Base-by-base conservation (phyloP, 1,139 yeast species). In the Lodderomyces jiufengensis region DNA sequence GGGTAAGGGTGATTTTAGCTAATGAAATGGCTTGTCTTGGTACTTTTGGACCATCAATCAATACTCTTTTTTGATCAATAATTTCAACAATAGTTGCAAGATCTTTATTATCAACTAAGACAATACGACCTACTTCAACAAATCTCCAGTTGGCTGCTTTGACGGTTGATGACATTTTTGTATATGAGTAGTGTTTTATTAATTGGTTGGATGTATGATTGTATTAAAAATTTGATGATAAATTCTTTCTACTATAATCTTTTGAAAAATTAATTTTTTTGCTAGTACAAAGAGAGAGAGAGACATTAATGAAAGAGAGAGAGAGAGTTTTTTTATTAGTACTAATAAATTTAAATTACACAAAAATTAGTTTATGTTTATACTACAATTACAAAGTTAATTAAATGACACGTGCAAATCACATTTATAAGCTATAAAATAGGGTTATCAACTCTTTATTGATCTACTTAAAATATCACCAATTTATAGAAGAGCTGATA, bases 101-200 rank as follows among this genome's bases (percentile, higher is more conserved):
- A 47, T 65, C 63, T 75, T 85, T 84, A 76, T 80, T 76, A 80
- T 80, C 73, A 70, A 92, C 69, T 67, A 90, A 84, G 73, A 90
- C 96, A 68, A 94, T 87, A 79, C 98, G 96, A 71, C 99, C 99
- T 66, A 90, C 85, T 80, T 92, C 96, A 70, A 94, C 98, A 70
- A 79, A 83, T 84, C 97, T 87, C 97, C 97, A 90, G 90, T 85
- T 86, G 73, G 95, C 79, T 71, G 95, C 85, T 79, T 85, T 84
- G 73, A 90, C 94, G 67, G 84, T 76, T 69, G 95, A 58, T 33
- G 50, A 45, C 73, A 66, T 66, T 47, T 51, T 45, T 39, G 27
- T n/a, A 27, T 40, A 38, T 33, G 40, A 24, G n/a, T n/a, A n/a
- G n/a, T n/a, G n/a, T n/a, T n/a, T n/a, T n/a, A n/a, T n/a, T n/a